phyloP scores from a whole-genome alignment of 148 eudicot genomes.

The Vaccinium macrocarpon region DNA sequence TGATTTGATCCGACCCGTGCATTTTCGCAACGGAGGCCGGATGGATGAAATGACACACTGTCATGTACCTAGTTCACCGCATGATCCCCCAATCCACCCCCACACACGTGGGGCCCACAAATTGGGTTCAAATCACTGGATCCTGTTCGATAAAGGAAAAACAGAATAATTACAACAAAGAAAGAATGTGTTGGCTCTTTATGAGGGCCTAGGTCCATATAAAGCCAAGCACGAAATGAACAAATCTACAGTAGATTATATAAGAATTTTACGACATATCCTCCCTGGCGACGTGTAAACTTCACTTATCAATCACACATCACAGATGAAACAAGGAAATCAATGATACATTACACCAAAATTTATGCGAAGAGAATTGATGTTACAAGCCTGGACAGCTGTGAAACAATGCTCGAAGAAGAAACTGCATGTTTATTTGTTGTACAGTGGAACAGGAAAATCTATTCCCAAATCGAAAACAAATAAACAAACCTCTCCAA shows the following conservation, averaged over 20 bases:
- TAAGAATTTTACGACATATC: neutral
- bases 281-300: neutral
- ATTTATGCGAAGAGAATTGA: conserved; percentile 9
- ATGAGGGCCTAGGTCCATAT: neutral
- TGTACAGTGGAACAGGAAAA: conserved; percentile 9
- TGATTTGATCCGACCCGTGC: too few relatives aligned
- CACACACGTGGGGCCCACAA: too few relatives aligned
- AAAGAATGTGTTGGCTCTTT: too few relatives aligned
- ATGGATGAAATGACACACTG: too few relatives aligned
- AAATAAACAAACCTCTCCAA: neutral
- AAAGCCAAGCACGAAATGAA: neutral
- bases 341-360: conserved; percentile 18
- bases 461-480: neutral
- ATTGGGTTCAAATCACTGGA: too few relatives aligned
- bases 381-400: neutral
- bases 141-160: too few relatives aligned
- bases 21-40: too few relatives aligned
- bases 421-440: neutral
- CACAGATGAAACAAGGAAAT: neutral
- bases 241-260: neutral
- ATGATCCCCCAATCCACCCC: too few relatives aligned
- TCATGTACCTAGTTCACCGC: too few relatives aligned
- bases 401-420: neutral
- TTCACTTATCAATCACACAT: neutral
- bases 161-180: too few relatives aligned